Base-by-base conservation (phyloP, 2,329 filamentous ascomycete genomes). In the Cercospora citrullina region DNA sequence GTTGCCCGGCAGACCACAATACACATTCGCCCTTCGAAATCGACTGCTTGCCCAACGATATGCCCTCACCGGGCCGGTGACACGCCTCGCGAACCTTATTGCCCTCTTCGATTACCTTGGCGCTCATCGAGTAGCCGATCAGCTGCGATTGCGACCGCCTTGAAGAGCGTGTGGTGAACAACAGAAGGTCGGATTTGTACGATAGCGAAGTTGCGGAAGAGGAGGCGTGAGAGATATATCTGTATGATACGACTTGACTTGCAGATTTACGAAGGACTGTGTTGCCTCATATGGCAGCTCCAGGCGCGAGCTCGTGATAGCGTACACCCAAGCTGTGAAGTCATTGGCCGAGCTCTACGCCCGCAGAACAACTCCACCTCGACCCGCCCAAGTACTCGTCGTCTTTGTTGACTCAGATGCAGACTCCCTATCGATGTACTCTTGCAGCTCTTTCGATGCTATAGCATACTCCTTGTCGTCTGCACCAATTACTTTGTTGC, bases 71-170 rank as follows among this genome's bases (percentile, higher is more conserved):
- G 55, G 63, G 26, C 55, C 53, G 55, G 53, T 23, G 23, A 30
- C 63, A 18, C 63, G 55, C 48, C 57, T 67, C n/a, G 61, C 68
- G 12, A 69, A 72, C 26, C 30, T 75, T 31, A 63, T 70, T 53
- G 67, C 66, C 3, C 60, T 74, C 16, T 70, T 72, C 42, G 70
- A 75, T 42, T 71, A 64, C 42, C 68, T 75, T 12, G 72, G 70
- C 30, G 72, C 73, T 1, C 63, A 69, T 61, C 69, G 62, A 4
- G 48, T 75, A 7, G 71, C 68, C 4, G 65, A 73, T 9, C 45
- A 67, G 16, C 36, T 72, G 39, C 64, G 67, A n/a, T 42, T 59
- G 62, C 31, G 45, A 10, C 57, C 61, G 21, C 28, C 45, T 63
- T 63, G 48, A 63, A 14, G 51, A 21, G 28, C 8, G 42, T 10